Base-by-base conservation (phyloP, 352 stramenopile species). In the Pythium dissotocum region DNA sequence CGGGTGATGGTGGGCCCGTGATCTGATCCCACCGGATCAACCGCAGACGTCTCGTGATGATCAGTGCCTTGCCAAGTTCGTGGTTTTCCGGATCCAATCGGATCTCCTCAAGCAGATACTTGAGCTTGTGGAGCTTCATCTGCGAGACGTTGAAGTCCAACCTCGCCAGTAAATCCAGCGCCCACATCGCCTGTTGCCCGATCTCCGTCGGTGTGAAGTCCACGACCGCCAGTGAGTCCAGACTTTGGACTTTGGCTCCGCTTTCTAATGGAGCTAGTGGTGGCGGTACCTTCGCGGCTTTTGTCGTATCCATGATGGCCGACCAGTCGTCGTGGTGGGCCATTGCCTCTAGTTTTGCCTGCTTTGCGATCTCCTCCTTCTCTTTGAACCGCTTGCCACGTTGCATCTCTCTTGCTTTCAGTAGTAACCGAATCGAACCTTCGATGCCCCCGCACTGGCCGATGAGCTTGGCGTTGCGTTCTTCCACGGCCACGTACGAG, bases 21-120 rank as follows among this genome's bases (percentile, higher is more conserved):
- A 90, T 69, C 24, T 85, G 60, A 67, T 91, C 79, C 85, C 82
- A 93, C 6, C 80, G 76, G 24, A 93, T 87, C 10, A 91, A 72
- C 18, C 82, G 76, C 63, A 93, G 61, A 2, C 80, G 70, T 44
- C 82, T 72, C 49, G 84, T 90, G 52, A 92, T 76, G 51, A 92
- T 88, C 21, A 92, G 67, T 13, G 74, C 73, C 24, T 69, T 72
- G 3, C 84, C 80, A 21, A 91, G 72, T 46, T 83, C 80, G 42
- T 84, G 73, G 8, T 70, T 72, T 9, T 89, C 79, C 26, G 80
- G 82, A 62, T 91, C 84, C 49, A 88, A 68, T 9, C 77, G 79
- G 57, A 92, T 88, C 61, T 92, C 84, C 60, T 87, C 75, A 49
- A 92, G 76, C 44, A 92, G 61, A 57, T 89, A 92, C 75, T 89